Base-by-base conservation (phyloP, 1,284 basidiomycete genomes). In the Bjerkandera adusta region DNA sequence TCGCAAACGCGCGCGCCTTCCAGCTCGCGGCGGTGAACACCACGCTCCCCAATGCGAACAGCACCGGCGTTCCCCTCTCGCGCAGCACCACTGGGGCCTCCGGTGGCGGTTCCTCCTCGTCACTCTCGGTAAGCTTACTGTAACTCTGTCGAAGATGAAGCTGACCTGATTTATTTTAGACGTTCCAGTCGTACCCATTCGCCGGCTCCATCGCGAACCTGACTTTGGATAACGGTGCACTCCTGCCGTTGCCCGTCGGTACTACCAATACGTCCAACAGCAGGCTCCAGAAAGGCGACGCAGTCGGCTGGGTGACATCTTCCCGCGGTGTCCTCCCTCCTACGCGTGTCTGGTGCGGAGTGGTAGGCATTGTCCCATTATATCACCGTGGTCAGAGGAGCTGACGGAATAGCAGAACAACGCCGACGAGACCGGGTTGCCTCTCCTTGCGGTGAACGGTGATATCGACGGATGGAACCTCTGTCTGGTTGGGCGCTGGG, bases 311-410 rank as follows among this genome's bases (percentile, higher is more conserved):
- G 13, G 16, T 18, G 36, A n/a, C n/a, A 44, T 49, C 12, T 30
- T 3, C 37, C 48, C n/a, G 27, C 50, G 8, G 55, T 55, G n/a
- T 11, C n/a, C 20, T 15, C 51, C 24, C n/a, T n/a, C n/a, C n/a
- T n/a, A 49, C 54, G 16, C 56, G 53, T 45, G 54, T 56, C 43
- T 59, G 53, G 44, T 61, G 61, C 43, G 59, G 44, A 11, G 52
- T 60, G 37, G 58, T 60, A 35, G 32, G 57, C 40, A 3, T 20
- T 12, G n/a, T 29, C 24, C 50, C 15, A 22, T 21, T 16, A 13
- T 35, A 8, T 35, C 24, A n/a, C 25, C 16, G 8, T 34, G 33
- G 21, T 15, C 5, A 10, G 5, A 36, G 21, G 20, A 20, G 4
- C n/a, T 4, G 26, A 21, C 20, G 15, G 12, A 16, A 20, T 21